These are phyloP conservation scores for Podospora sp. DNA, from an alignment of 495 filamentous ascomycete genomes.

Conservation along the genomic window DNA sequence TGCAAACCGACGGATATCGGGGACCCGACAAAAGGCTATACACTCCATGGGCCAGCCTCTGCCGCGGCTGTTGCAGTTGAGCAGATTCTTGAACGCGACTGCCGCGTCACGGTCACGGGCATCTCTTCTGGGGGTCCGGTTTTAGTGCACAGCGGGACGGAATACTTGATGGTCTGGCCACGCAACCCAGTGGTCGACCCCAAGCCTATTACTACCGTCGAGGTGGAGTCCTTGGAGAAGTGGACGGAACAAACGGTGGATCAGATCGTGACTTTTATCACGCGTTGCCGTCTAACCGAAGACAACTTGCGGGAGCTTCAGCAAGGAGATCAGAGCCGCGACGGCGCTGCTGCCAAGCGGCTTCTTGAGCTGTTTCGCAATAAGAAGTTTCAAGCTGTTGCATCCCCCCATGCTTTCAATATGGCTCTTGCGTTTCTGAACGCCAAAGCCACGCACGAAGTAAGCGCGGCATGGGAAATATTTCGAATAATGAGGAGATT, in stretches of 20 bases:
- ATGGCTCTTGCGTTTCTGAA: background rate
- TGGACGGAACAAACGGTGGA: constrained; percentile 44
- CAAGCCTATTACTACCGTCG: background rate
- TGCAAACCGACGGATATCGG: background rate
- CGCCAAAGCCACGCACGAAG: constrained; percentile 24
- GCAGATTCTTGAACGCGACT: background rate
- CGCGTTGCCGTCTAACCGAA: constrained; percentile 17
- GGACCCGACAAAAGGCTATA: background rate
- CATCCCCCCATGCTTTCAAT: constrained; percentile 28
- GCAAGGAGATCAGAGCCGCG: background rate
- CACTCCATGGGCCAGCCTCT: background rate
- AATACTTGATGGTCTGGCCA: background rate
- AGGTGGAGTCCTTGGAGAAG: constrained; percentile 33
- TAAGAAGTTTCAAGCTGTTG: constrained; percentile 26
- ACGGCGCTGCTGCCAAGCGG: background rate
- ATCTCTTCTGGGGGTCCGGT: background rate
- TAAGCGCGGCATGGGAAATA: background rate
- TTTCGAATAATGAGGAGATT: background rate
- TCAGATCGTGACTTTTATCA: constrained; percentile 39
- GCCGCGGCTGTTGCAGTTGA: background rate
- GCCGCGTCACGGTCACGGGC: background rate
- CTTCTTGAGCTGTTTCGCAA: background rate
- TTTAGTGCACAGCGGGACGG: background rate
- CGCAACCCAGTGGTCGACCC: background rate
- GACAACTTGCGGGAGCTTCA: background rate